Evolutionary conservation across 2,329 filamentous ascomycete genomes (phyloP).

Genomic region (Cladosporium sphaerospermum): DNA sequence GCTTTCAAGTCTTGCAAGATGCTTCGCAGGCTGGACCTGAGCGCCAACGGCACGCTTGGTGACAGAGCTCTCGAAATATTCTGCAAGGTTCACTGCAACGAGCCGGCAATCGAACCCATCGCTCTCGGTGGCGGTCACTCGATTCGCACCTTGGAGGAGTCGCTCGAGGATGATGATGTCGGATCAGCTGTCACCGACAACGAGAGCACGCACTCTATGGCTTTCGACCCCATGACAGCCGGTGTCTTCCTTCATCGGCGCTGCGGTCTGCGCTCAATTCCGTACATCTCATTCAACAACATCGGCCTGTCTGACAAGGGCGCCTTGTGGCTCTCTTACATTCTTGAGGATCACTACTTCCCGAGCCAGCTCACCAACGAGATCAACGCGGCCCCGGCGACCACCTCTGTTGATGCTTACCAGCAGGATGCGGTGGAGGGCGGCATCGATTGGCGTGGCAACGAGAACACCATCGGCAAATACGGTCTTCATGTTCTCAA

Average conservation of each 20-base stretch:
- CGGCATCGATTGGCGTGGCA: constrained; percentile 32
- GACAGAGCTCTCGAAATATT: constrained; percentile 41
- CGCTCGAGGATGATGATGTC: constrained; percentile 14
- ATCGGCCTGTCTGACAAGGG: constrained; percentile 32
- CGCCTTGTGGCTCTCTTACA: constrained; percentile 36
- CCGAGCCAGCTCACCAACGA: constrained; percentile 32
- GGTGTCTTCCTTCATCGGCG: constrained; percentile 18
- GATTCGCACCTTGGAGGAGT: constrained; percentile 20
- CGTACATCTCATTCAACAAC: constrained; percentile 34
- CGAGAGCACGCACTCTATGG: background rate
- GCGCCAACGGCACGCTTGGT: constrained; percentile 38
- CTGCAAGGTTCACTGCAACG: constrained; percentile 35
- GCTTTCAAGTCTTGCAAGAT: constrained; percentile 39
- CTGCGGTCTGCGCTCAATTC: constrained; percentile 35
- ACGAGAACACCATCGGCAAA: constrained; percentile 23
- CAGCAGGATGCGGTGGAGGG: constrained; percentile 24
- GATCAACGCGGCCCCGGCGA: constrained; percentile 27
- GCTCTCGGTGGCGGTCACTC: constrained; percentile 20
- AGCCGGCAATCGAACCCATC: constrained; percentile 28
- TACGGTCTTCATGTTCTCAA: constrained; percentile 31
- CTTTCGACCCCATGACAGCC: constrained; percentile 16
- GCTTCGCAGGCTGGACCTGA: constrained; percentile 41
- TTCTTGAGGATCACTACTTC: constrained; percentile 34
- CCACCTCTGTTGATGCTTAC: constrained; percentile 26
- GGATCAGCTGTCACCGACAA: background rate